phyloP scores from a whole-genome alignment of 441 rosid genomes.

The Arabidopsis hybrid region DNA sequence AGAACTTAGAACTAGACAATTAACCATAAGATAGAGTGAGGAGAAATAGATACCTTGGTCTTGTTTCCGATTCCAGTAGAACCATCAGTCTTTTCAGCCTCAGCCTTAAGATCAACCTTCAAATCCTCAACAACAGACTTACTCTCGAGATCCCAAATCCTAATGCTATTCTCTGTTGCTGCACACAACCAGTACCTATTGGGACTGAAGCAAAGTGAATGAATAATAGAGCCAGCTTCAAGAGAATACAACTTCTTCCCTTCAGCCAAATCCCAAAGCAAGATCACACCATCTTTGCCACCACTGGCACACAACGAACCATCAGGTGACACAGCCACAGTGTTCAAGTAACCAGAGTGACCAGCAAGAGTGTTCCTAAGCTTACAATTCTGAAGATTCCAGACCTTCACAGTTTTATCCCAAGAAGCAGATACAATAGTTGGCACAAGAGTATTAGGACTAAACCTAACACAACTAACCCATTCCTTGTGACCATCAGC shows the following conservation, averaged over 20 bases:
- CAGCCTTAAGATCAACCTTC: slow-evolving; percentile 93
- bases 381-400: slow-evolving; percentile 95
- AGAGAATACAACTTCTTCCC: slow-evolving; percentile 90
- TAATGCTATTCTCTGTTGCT: slow-evolving; percentile 87
- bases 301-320: slow-evolving; percentile 96
- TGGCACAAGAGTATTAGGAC: slow-evolving; percentile 73
- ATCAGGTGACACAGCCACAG: slow-evolving; percentile 92
- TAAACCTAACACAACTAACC: slow-evolving; percentile 93
- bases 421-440: slow-evolving; percentile 86
- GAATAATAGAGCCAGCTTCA: slow-evolving; percentile 74
- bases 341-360: slow-evolving; percentile 86
- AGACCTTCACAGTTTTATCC: slow-evolving; percentile 87
- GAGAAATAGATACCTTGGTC: slow-evolving; percentile 43
- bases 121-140: slow-evolving; percentile 91
- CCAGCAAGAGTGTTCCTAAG: slow-evolving; percentile 72
- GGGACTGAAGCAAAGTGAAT: slow-evolving; percentile 91
- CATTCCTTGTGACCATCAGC: slow-evolving; percentile 79
- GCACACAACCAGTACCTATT: slow-evolving; percentile 98
- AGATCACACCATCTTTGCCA: slow-evolving; percentile 86
- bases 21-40: background rate
- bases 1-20: background rate
- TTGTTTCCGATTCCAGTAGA: slow-evolving; percentile 50
- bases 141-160: slow-evolving; percentile 98
- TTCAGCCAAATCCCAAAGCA: slow-evolving; percentile 95
- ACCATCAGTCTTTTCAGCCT: slow-evolving; percentile 79